Percentiles rank a stretch among this genome's conserved stretches.
Evolutionary conservation across 2,329 filamentous ascomycete genomes (phyloP).

Genomic region (Aspergillus tamarii): DNA sequence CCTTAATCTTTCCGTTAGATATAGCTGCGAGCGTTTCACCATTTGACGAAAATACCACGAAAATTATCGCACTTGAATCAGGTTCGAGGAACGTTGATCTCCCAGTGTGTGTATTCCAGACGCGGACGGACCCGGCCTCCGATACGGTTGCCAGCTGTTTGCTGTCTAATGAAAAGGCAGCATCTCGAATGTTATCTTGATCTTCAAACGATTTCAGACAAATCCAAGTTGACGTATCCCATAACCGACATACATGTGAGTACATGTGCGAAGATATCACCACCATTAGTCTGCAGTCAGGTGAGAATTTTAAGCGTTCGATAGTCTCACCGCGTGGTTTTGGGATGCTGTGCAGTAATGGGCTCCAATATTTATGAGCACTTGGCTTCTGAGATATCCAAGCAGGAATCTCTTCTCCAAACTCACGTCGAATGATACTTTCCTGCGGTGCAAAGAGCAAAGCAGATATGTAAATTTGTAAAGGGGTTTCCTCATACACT

Average conservation of each 20-base stretch:
- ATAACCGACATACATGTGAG: neutral
- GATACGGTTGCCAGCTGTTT: neutral
- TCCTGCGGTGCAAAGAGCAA: neutral
- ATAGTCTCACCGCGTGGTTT: fast-evolving
- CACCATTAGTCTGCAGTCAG: neutral
- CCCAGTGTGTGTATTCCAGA: neutral
- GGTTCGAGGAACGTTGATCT: neutral
- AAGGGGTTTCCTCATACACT: neutral
- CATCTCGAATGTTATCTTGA: neutral
- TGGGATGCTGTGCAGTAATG: neutral
- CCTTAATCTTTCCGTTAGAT: neutral
- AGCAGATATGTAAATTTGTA: slow-evolving; percentile 5
- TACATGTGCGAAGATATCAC: neutral
- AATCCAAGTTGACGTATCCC: neutral
- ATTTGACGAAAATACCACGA: neutral
- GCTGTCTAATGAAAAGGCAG: neutral
- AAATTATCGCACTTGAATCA: neutral
- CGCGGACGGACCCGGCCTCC: neutral
- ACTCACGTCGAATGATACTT: neutral
- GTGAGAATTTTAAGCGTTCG: neutral
- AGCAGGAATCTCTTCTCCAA: neutral
- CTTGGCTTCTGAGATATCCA: neutral
- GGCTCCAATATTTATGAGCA: neutral
- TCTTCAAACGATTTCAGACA: neutral
- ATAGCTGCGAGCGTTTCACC: neutral